phyloP scores from a whole-genome alignment of 805 yeast genomes.

The Candida rishiriensis region DNA sequence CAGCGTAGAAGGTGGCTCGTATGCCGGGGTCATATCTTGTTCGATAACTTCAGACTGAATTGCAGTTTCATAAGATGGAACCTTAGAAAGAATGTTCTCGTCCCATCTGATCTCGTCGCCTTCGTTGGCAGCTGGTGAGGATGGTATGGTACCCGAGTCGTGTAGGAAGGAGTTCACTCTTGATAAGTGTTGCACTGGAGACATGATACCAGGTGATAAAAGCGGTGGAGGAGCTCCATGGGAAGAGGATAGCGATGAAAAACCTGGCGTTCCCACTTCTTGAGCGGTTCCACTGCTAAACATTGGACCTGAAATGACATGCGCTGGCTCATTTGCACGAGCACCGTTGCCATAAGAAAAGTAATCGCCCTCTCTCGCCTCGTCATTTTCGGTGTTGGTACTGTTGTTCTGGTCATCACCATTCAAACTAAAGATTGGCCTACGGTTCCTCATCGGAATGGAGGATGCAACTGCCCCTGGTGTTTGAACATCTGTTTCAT shows the following conservation, averaged over 20 bases:
- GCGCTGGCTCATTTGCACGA: constrained; percentile 1
- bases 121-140: constrained; percentile 5
- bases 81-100: constrained; percentile 40
- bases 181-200: constrained; percentile 60
- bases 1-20: constrained; percentile 48
- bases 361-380: neutral
- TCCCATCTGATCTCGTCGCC: constrained; percentile 13
- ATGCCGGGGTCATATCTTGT: constrained; percentile 66
- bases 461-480: neutral
- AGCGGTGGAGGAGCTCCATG: neutral
- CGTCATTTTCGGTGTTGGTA: neutral
- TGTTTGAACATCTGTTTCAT: constrained; percentile 26
- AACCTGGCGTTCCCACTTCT: constrained; percentile 10
- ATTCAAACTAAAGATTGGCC: constrained; percentile 28
- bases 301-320: constrained; percentile 18
- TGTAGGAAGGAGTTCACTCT: constrained; percentile 48
- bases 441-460: constrained; percentile 14
- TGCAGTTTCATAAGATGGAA: constrained; percentile 85
- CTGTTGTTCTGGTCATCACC: constrained; percentile 3
- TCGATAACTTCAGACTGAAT: constrained; percentile 46
- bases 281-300: constrained; percentile 17
- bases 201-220: constrained; percentile 35
- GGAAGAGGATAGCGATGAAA: neutral
- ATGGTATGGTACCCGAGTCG: constrained; percentile 5
- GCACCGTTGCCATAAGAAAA: neutral